Base-by-base conservation (phyloP, 31 red algal species). In the Endocladia muricata region DNA sequence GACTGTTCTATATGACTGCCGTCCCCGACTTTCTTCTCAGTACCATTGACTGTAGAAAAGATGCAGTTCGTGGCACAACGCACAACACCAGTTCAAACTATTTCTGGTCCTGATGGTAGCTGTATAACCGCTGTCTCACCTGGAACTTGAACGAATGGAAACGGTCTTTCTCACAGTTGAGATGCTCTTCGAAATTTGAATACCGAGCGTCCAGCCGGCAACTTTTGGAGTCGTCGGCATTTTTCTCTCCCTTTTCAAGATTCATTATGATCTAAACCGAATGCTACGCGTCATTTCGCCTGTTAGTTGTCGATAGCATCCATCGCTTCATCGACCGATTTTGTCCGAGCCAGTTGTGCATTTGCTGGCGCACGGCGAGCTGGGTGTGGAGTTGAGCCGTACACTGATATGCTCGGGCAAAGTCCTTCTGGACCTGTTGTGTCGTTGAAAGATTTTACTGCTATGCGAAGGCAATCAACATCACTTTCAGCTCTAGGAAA, bases 351-450 rank as follows among this genome's bases (percentile, higher is more conserved):
- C 9, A 79, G 9, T 49, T 79, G 74, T 13, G 44, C 65, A 17
- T n/a, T 0, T 29, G 74, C 51, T 1, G 64, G 38, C 26, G 1
- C 61, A 0, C 17, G 55, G 2, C 60, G 3, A 36, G 73, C 37
- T 3, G n/a, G 72, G 9, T 33, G 3, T 3, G 60, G 58, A 8
- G 70, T 38, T 11, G 61, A 4, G 69, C 73, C 72, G 44, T 58
- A 77, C 21, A 78, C 38, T 3, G 61, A 33, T 9, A 77, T 21
- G 2, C 15, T 73, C 15, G 55, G 84, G 42, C 62, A 73, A 2
- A 74, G 34, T 43, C 74, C 74, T 41, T 79, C 74, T 23, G 75
- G 84, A 37, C 74, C 64, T 19, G 80, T 26, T 22, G 19, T 77
- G 2, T 65, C 32, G 40, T 70, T 68, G 15, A 78, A 32, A 49